These are phyloP conservation scores for Metschnikowia continentalis DNA, from an alignment of 805 yeast genomes.

Conservation along the genomic window DNA sequence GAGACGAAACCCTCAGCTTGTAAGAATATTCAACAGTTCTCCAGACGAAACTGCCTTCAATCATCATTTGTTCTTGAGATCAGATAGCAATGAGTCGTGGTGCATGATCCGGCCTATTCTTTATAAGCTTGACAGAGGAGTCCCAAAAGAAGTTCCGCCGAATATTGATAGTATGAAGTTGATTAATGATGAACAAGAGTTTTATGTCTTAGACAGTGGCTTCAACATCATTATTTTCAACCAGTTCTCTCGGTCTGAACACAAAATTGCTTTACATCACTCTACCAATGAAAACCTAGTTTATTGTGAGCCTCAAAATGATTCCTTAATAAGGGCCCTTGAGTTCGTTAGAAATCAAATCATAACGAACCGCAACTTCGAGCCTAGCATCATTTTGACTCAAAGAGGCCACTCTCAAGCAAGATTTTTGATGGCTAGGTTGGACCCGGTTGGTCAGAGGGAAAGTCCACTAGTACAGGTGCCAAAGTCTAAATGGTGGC, in stretches of 20 bases:
- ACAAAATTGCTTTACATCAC: constrained; percentile 13
- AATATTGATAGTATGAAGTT: constrained; percentile 13
- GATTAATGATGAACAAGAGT: constrained; percentile 6
- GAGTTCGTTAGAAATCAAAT: constrained; percentile 3
- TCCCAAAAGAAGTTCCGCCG: constrained; percentile 12
- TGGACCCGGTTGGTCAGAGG: constrained; percentile 22
- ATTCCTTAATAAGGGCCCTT: constrained; percentile 3
- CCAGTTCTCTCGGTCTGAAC: constrained; percentile 4
- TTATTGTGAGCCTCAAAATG: background rate
- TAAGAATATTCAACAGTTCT: constrained; percentile 37
- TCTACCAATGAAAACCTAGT: constrained; percentile 13
- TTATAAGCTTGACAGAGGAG: constrained; percentile 9
- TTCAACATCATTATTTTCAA: constrained; percentile 26
- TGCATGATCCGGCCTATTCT: constrained; percentile 29
- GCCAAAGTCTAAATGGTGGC: constrained; percentile 10
- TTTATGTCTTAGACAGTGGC: constrained; percentile 29
- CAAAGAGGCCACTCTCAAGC: constrained; percentile 37
- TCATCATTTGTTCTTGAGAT: constrained; percentile 29
- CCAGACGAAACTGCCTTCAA: constrained; percentile 45
- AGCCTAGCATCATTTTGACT: constrained; percentile 27
- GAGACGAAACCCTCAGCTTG: constrained; percentile 33
- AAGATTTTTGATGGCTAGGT: constrained; percentile 29
- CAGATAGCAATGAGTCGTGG: constrained; percentile 17
- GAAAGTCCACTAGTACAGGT: background rate
- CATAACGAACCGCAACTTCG: constrained; percentile 10